Evolutionary conservation across 129 eudicot genomes (phyloP), one percentile per base, ranked within the genome.

Genomic region (Pseudognaphalium luteoalbum): DNA sequence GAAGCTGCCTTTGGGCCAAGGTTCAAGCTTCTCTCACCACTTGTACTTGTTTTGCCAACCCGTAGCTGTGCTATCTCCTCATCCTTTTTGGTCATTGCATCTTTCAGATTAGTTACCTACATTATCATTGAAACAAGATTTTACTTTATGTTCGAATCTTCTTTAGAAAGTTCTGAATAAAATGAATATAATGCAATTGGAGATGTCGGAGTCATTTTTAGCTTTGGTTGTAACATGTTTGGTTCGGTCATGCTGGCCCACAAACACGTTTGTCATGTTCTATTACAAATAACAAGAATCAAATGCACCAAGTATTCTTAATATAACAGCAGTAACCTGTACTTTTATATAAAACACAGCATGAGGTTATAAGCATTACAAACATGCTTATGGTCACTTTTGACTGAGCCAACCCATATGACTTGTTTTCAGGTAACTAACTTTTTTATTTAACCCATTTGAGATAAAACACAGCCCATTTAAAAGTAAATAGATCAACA

Each of bases 91-190:
- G 85, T 75, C 76, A 92, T 62, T 8, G 86, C 66, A 19, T 89
- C 96, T 80, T 90, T 92, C 29, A 92, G 68, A 56, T 66, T 58
- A 22, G 86, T 81, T 72, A 89, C 90, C 98, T 92, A 58, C 42
- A 80, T 86, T 73, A 81, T 73, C 25, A 73, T 16, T 39, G 74
- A 14, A 72, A 35, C 76, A 25, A 25, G 64, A 59, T 58, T 42
- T 47, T 47, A 47, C n/a, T 14, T 47, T 47, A 47, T 47, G 54
- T 4, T 47, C 34, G 21, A 39, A 42, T 39, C 66, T 68, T 60
- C 20, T 35, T 7, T 30, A 50, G 0, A 35, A 76, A 32, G 29
- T 4, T n/a, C 22, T 0, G 11, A 66, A 29, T 21, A 28, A 76
- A 25, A 34, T 15, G 72, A 59, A 75, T 20, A 52, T 63, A 14